Evolutionary conservation across 306 rosid genomes (phyloP).

Genomic region (Hylodesmum podocarpum): DNA sequence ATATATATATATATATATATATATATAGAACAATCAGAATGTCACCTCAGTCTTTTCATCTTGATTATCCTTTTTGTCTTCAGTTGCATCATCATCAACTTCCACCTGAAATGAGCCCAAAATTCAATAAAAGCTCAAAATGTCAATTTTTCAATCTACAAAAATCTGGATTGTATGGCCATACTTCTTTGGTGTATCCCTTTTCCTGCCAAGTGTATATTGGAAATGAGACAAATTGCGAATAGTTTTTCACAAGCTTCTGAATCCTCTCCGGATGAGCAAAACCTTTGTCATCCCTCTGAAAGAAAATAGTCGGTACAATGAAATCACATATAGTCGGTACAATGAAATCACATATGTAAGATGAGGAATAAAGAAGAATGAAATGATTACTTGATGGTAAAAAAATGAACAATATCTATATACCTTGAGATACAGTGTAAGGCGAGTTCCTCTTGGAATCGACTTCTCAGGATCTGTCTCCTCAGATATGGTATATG

Average conservation of each 20-base stretch:
- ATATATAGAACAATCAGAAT: background rate
- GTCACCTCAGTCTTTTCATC: conserved; percentile 77
- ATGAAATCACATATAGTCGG: background rate
- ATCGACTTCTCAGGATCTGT: conserved; percentile 76
- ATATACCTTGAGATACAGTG: conserved; percentile 76
- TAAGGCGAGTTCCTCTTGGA: conserved; percentile 91
- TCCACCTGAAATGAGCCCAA: conserved; percentile 62
- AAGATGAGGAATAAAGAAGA: conserved; percentile 22
- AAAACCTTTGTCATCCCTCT: conserved; percentile 87
- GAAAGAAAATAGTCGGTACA: conserved; percentile 16
- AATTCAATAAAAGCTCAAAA: background rate
- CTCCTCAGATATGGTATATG: conserved; percentile 87
- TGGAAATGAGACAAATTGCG: conserved; percentile 92
- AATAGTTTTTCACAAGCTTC: conserved; percentile 89
- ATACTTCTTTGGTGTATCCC: conserved; percentile 87
- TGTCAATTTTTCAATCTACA: background rate
- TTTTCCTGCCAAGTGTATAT: conserved; percentile 97
- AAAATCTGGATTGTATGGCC: background rate
- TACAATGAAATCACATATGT: background rate
- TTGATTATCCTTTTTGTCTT: conserved; percentile 58
- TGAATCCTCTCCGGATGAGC: conserved; percentile 89
- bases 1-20: too few relatives aligned
- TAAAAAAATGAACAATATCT: background rate
- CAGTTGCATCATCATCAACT: conserved; percentile 88
- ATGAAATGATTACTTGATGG: background rate